These are phyloP conservation scores for Paecilomyces dactylethromorphus DNA, from an alignment of 2,329 filamentous ascomycete species.

Conservation along the genomic window DNA sequence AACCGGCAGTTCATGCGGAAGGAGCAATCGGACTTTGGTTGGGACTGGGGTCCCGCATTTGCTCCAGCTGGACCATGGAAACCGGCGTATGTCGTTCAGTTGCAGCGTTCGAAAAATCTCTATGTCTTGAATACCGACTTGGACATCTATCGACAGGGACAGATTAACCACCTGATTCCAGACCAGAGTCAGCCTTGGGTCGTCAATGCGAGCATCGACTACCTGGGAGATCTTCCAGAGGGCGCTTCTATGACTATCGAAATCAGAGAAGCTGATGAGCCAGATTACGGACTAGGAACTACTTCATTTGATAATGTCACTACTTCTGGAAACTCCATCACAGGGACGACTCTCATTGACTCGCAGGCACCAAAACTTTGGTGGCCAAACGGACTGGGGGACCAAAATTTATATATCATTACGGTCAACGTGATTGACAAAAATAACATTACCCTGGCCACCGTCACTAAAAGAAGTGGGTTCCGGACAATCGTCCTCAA, in stretches of 20 bases:
- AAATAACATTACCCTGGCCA: slow-evolving; percentile 32
- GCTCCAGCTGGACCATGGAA: slow-evolving; percentile 59
- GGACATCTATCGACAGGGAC: slow-evolving; percentile 53
- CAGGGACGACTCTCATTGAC: slow-evolving; percentile 41
- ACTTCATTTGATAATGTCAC: slow-evolving; percentile 36
- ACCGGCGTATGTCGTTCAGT: slow-evolving; percentile 51
- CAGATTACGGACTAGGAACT: slow-evolving; percentile 28
- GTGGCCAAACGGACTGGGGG: slow-evolving; percentile 55
- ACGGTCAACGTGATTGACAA: slow-evolving; percentile 42
- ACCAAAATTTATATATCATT: slow-evolving; percentile 53
- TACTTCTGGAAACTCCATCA: slow-evolving; percentile 39
- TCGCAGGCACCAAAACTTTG: slow-evolving; percentile 46
- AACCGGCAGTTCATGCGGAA: slow-evolving; percentile 54
- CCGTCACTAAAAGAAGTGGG: slow-evolving; percentile 49
- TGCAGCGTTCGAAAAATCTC: slow-evolving; percentile 34
- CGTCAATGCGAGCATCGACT: slow-evolving; percentile 56
- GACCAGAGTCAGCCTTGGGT: slow-evolving; percentile 54
- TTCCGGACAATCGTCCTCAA: slow-evolving; percentile 59
- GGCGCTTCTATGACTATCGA: slow-evolving; percentile 41
- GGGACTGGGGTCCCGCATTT: slow-evolving; percentile 59
- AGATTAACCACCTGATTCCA: slow-evolving; percentile 53
- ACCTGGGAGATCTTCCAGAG: slow-evolving; percentile 42
- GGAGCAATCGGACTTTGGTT: slow-evolving; percentile 58
- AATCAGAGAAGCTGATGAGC: slow-evolving; percentile 38
- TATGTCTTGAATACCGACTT: slow-evolving; percentile 49